These are phyloP conservation scores for Voacanga thouarsii DNA, from an alignment of 257 asterid species.

Conservation along the genomic window DNA sequence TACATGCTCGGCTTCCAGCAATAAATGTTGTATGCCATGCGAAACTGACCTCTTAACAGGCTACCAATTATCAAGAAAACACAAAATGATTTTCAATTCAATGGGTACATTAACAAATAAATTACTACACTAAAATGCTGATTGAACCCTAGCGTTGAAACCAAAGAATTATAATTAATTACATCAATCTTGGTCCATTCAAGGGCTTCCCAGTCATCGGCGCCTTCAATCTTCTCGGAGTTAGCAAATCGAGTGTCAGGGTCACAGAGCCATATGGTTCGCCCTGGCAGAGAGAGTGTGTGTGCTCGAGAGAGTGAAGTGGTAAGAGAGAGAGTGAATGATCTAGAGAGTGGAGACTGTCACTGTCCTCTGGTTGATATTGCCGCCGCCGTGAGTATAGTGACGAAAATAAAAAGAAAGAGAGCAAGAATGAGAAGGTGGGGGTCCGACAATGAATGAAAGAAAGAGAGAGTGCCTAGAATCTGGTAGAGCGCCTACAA, in stretches of 20 bases:
- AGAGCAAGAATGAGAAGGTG: too few relatives aligned
- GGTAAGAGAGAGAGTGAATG: too few relatives aligned
- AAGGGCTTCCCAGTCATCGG: conserved; percentile 85
- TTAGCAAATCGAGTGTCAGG: conserved; percentile 50
- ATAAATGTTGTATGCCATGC: conserved; percentile 52
- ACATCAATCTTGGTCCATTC: conserved; percentile 80
- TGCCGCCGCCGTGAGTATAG: too few relatives aligned
- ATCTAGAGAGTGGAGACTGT: too few relatives aligned
- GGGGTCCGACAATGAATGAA: too few relatives aligned
- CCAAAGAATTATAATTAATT: background rate
- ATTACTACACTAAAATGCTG: background rate
- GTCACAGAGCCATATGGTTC: conserved; percentile 57
- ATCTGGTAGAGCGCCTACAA: too few relatives aligned
- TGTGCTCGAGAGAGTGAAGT: too few relatives aligned
- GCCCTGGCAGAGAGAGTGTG: too few relatives aligned
- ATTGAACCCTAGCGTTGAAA: background rate
- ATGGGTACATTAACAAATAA: background rate
- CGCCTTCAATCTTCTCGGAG: conserved; percentile 71
- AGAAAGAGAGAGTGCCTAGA: too few relatives aligned
- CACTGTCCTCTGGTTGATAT: too few relatives aligned
- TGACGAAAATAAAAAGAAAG: too few relatives aligned
- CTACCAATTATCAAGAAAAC: conserved; percentile 29
- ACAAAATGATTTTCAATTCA: background rate
- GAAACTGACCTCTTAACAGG: conserved; percentile 68
- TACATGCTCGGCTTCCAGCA: conserved; percentile 74